phyloP scores from a whole-genome alignment of 768 basidiomycete species.

The Auriculariales sp. region DNA sequence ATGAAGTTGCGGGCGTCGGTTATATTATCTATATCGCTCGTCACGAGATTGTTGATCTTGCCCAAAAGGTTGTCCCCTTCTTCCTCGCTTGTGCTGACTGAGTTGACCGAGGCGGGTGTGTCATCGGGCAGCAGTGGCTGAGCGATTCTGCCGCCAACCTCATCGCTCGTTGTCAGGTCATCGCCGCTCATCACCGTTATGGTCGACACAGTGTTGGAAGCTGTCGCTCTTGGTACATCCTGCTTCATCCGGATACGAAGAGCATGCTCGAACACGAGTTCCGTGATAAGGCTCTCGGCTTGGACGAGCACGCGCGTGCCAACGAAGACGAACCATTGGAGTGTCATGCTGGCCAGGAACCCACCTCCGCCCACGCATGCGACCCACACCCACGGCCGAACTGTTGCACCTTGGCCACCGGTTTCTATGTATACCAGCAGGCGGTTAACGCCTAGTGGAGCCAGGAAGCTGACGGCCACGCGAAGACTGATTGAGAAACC shows the following conservation, averaged over 20 bases:
- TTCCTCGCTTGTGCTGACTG: conserved; percentile 8
- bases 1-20: conserved; percentile 22
- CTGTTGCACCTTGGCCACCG: conserved; percentile 17
- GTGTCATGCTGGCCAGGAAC: conserved; percentile 16
- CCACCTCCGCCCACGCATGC: conserved; percentile 19
- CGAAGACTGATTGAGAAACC: conserved; percentile 10
- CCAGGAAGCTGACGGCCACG: conserved; percentile 18
- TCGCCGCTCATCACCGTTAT: too few species aligned
- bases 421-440: conserved; percentile 25
- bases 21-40: conserved; percentile 41
- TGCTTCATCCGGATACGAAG: conserved; percentile 50
- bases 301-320: conserved; percentile 20
- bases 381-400: conserved; percentile 37
- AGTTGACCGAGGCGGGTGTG: conserved; percentile 2
- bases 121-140: too few species aligned
- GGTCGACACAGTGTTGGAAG: too few species aligned
- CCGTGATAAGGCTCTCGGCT: conserved; percentile 35
- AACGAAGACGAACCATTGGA: conserved; percentile 27
- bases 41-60: conserved; percentile 63
- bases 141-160: too few species aligned
- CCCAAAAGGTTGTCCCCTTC: conserved; percentile 44
- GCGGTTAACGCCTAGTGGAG: conserved; percentile 24
- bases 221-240: conserved; percentile 14
- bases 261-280: conserved; percentile 41
- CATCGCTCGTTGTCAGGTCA: too few species aligned